Base-by-base conservation (phyloP, 2,329 filamentous ascomycete species). In the Plenodomus tracheiphilus region DNA sequence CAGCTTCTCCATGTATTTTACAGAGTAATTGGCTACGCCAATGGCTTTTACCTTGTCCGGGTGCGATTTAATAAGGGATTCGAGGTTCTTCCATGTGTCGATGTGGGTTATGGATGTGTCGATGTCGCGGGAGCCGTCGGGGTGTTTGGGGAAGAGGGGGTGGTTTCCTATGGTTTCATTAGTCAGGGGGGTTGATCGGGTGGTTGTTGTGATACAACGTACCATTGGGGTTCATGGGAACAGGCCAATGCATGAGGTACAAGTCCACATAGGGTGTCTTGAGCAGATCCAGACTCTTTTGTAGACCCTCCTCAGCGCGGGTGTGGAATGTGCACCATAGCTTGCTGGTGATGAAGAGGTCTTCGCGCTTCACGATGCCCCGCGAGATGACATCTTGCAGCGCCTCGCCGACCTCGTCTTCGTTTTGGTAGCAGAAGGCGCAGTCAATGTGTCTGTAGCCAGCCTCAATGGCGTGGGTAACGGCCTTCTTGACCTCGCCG, bases 321-420 rank as follows among this genome's bases (percentile, higher is more conserved):
- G 82, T 83, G 72, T 87, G 86, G 76, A 88, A 92, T 42, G 88
- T 90, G 65, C 85, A 87, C 88, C 90, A 95, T 32, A 92, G 81
- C 80, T 96, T 95, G 64, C 86, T 90, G 46, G 89, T 88, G 50
- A 95, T 83, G 75, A 94, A 95, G 53, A 95, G 75, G 49, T 95
- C 88, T 69, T 88, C 83, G 53, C 90, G 83, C 80, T 86, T 88
- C 62, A 88, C 77, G 53, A 82, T 78, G 19, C 89, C 89, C 4
- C 83, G 76, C 20, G 77, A 79, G 64, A 93, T 84, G 22, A 87
- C 89, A 47, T 88, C 85, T 68, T 85, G 83, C 45, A 96, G 81
- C 9, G 88, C 91, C 67, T 85, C 77, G 55, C 91, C 91, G 15
- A 95, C 90, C 71, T 93, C 89, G 40, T 87, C 81, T 74, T 96